Evolutionary conservation across 345 rosid species (phyloP).

Genomic region (Salix viminalis): DNA sequence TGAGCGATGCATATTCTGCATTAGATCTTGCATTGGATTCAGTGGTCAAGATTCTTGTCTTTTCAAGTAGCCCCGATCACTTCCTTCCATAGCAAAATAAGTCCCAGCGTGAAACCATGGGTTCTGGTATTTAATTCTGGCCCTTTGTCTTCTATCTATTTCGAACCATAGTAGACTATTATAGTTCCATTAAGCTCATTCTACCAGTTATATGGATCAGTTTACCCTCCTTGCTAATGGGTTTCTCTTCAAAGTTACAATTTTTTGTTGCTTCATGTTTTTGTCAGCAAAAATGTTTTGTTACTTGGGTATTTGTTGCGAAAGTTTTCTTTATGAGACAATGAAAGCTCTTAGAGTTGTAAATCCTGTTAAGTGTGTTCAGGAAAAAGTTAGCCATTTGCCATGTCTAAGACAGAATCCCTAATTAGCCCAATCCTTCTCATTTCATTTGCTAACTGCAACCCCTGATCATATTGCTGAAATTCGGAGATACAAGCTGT

Average conservation of each 20-base stretch:
- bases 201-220: neutral
- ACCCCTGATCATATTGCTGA: neutral
- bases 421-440: neutral
- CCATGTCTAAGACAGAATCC: neutral
- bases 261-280: neutral
- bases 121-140: slow-evolving; percentile 45
- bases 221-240: neutral
- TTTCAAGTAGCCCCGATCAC: slow-evolving; percentile 51
- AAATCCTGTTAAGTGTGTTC: neutral
- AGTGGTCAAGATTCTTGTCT: slow-evolving; percentile 68
- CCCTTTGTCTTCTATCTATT: neutral
- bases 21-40: slow-evolving; percentile 54
- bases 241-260: neutral
- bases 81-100: slow-evolving; percentile 75
- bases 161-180: neutral
- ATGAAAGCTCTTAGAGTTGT: neutral
- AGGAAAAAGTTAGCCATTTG: neutral
- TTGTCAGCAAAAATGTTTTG: neutral
- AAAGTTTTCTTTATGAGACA: neutral
- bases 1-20: slow-evolving; percentile 32
- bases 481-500: neutral
- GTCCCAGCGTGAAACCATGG: slow-evolving; percentile 67
- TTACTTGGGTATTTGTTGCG: neutral
- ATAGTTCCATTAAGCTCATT: neutral
- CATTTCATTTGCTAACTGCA: neutral